phyloP scores from a whole-genome alignment of 2,329 filamentous ascomycete species.

The Paraphoma sp. region DNA sequence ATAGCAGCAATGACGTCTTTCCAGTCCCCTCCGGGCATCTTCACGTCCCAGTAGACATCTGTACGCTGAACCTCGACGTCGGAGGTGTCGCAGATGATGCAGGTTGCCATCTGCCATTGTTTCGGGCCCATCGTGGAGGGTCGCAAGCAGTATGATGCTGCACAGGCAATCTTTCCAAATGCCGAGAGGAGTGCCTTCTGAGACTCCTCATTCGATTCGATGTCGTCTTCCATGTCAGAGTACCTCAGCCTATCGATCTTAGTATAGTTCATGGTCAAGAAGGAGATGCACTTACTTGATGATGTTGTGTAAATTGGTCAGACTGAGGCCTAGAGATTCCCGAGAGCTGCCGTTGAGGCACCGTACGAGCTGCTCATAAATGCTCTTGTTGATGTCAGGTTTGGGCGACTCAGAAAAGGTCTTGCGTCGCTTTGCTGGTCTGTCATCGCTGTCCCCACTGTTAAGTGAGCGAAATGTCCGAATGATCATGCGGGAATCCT shows the following conservation, averaged over 20 bases:
- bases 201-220: constrained; percentile 20
- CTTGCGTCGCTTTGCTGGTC: constrained; percentile 40
- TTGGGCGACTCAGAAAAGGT: constrained; percentile 19
- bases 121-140: not conserved
- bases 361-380: constrained; percentile 29
- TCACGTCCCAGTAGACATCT: constrained; percentile 33
- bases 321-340: constrained; percentile 24
- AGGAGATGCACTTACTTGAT: constrained; percentile 30
- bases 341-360: constrained; percentile 31
- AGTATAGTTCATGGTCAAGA: not conserved
- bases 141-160: constrained; percentile 34
- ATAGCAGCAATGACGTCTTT: constrained; percentile 40
- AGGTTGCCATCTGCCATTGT: constrained; percentile 21
- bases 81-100: constrained; percentile 34
- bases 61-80: not conserved
- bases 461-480: constrained; percentile 26
- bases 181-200: constrained; percentile 34
- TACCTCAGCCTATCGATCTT: constrained; percentile 32
- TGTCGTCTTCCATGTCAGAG: constrained; percentile 18
- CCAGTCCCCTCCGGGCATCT: constrained; percentile 33
- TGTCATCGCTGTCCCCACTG: constrained; percentile 17
- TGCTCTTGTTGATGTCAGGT: constrained; percentile 9
- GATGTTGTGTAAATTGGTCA: constrained; percentile 32
- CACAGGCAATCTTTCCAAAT: constrained; percentile 43
- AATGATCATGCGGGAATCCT: constrained; percentile 22